Percentiles rank a stretch among this genome's conserved stretches.
These are phyloP conservation scores for Phytopythium cucurbitacearum DNA, from an alignment of 352 stramenopile genomes.

Conservation along the genomic window DNA sequence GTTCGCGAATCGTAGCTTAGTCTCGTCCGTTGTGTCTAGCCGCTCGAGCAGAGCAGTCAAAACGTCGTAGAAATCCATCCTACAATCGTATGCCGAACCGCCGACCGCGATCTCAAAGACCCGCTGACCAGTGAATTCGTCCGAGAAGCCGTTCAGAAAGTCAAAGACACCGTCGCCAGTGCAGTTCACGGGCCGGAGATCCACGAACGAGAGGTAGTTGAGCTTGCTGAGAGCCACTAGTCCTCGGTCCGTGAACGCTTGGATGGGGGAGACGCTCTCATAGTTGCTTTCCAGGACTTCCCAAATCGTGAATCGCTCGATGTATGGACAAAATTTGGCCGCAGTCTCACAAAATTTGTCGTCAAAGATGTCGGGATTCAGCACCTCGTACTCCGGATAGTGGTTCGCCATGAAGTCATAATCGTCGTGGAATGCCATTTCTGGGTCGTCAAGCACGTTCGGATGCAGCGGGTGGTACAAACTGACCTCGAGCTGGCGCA, in stretches of 20 bases:
- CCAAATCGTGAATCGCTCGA: constrained; percentile 23
- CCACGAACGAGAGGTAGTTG: constrained; percentile 17
- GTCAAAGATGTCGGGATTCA: constrained; percentile 30
- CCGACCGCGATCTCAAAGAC: constrained; percentile 21
- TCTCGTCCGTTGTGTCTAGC: constrained; percentile 11
- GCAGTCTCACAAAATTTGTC: constrained; percentile 30
- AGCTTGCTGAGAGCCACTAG: constrained; percentile 27
- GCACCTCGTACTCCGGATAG: constrained; percentile 20
- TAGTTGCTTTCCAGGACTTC: constrained; percentile 21
- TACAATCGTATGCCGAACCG: constrained; percentile 5
- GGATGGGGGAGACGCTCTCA: constrained; percentile 16
- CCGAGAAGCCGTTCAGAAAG: constrained; percentile 26
- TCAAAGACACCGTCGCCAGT: constrained; percentile 31
- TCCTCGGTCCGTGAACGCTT: constrained; percentile 25
- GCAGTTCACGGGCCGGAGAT: constrained; percentile 25
- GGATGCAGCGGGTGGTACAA: constrained; percentile 33
- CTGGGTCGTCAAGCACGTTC: constrained; percentile 12
- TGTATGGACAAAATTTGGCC: constrained; percentile 16
- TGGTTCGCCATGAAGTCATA: constrained; percentile 15
- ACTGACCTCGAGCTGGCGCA: constrained; percentile 28
- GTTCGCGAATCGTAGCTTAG: constrained; percentile 16
- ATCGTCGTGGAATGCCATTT: constrained; percentile 19
- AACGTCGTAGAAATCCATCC: constrained; percentile 28
- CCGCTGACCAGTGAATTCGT: constrained; percentile 17
- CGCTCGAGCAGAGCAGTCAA: constrained; percentile 20